phyloP scores from a whole-genome alignment of 2,329 filamentous ascomycete species.

The Diaporthe sp. region DNA sequence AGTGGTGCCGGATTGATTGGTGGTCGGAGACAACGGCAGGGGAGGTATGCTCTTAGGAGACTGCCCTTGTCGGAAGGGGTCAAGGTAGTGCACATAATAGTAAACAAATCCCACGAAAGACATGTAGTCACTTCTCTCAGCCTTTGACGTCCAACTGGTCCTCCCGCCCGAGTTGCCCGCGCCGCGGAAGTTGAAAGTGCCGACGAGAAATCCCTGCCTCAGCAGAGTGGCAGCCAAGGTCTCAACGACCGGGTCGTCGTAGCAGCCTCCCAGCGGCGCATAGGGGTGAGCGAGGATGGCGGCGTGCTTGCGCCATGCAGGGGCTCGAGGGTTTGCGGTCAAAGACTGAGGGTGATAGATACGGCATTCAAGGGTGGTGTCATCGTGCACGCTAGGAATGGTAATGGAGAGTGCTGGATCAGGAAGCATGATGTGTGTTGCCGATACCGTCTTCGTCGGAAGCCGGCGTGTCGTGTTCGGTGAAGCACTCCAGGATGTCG shows the following conservation, averaged over 20 bases:
- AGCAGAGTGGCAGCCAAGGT: conserved; percentile 75
- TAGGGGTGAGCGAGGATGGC: conserved; percentile 91
- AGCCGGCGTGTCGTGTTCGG: neutral
- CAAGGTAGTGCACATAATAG: conserved; percentile 77
- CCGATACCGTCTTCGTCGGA: neutral
- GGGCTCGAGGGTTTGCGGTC: conserved; percentile 49
- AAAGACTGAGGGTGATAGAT: conserved; percentile 79
- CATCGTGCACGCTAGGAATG: conserved; percentile 89
- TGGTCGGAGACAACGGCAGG: conserved; percentile 16
- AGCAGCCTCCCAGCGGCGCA: conserved; percentile 86
- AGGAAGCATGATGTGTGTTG: conserved; percentile 61
- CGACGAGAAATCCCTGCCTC: conserved; percentile 80
- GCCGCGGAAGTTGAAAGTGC: conserved; percentile 95
- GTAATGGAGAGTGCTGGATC: conserved; percentile 76
- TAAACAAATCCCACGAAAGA: conserved; percentile 86
- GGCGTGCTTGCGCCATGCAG: conserved; percentile 63
- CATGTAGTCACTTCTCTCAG: conserved; percentile 86
- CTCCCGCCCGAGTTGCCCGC: conserved; percentile 80
- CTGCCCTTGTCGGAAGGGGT: conserved; percentile 51
- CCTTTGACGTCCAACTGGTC: conserved; percentile 89
- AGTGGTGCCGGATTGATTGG: neutral
- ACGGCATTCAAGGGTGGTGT: conserved; percentile 84
- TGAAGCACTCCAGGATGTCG: conserved; percentile 8
- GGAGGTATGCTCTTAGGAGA: conserved; percentile 5
- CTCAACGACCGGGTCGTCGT: conserved; percentile 85